A percentile compares a stretch with the other conserved stretches of the same genome.
These are phyloP conservation scores for Aspergillus intermedius DNA, from an alignment of 2,329 filamentous ascomycete genomes.

Conservation along the genomic window DNA sequence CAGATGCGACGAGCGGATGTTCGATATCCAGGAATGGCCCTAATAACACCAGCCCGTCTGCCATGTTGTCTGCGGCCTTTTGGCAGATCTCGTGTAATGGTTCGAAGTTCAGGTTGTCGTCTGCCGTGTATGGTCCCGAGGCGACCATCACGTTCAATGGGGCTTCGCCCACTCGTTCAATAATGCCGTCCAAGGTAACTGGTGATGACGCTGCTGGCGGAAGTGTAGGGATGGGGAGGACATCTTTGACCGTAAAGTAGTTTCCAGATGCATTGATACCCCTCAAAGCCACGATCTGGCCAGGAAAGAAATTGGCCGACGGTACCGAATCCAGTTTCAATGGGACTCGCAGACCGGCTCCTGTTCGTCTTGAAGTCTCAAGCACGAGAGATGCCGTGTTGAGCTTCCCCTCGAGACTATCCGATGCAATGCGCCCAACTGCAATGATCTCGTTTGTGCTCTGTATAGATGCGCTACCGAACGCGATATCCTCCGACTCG, in stretches of 20 bases:
- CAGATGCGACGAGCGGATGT: constrained; percentile 75
- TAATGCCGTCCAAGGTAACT: constrained; percentile 59
- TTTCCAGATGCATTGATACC: constrained; percentile 83
- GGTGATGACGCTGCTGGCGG: constrained; percentile 66
- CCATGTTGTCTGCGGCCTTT: constrained; percentile 65
- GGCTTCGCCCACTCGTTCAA: constrained; percentile 60
- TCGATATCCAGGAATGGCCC: constrained; percentile 90
- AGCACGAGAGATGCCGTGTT: constrained; percentile 80
- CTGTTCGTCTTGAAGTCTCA: constrained; percentile 77
- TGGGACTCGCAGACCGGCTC: constrained; percentile 74
- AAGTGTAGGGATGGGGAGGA: constrained; percentile 68
- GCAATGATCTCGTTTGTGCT: constrained; percentile 82
- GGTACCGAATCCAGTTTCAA: constrained; percentile 65
- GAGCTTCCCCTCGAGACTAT: constrained; percentile 74
- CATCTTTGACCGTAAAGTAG: constrained; percentile 71
- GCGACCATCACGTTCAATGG: constrained; percentile 73
- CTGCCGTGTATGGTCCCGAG: constrained; percentile 83
- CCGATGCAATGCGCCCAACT: constrained; percentile 84
- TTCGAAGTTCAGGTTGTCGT: constrained; percentile 87
- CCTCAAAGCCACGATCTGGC: constrained; percentile 80
- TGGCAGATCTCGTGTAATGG: constrained; percentile 75
- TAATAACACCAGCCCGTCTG: constrained; percentile 70
- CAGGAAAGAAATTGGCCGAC: constrained; percentile 81
- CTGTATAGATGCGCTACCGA: constrained; percentile 80
- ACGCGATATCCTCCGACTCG: constrained; percentile 67